Percentiles rank a stretch among this genome's conserved stretches.
phyloP scores from a whole-genome alignment of 257 asterid genomes.

The Vinca minor region DNA sequence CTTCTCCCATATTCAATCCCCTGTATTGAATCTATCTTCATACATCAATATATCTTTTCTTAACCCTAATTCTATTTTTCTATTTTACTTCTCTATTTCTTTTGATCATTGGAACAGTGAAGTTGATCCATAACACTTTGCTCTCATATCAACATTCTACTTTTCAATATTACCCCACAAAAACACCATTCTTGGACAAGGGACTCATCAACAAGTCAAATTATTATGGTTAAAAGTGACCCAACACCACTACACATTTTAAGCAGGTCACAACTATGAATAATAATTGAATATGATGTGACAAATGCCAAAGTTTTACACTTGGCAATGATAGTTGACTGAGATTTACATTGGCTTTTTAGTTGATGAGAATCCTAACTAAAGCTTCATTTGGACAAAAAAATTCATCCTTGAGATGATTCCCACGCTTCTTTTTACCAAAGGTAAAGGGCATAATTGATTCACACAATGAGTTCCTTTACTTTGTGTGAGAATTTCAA shows the following conservation, averaged over 20 bases:
- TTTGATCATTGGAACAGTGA: too few species aligned
- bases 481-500: slow-evolving; percentile 38
- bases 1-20: too few species aligned
- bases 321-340: slow-evolving; percentile 11
- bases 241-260: slow-evolving; percentile 16
- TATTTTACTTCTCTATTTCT: too few species aligned
- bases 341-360: not conserved
- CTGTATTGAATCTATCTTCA: too few species aligned
- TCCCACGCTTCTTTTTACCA: not conserved
- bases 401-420: not conserved
- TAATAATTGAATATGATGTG: too few species aligned
- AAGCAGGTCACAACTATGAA: slow-evolving; percentile 18
- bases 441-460: slow-evolving; percentile 23
- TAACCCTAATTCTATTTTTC: too few species aligned
- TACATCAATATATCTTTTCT: too few species aligned
- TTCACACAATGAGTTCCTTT: slow-evolving; percentile 12
- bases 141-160: too few species aligned
- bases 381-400: not conserved
- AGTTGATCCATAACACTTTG: too few species aligned
- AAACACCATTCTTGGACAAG: too few species aligned
- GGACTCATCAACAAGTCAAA: too few species aligned
- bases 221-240: slow-evolving; percentile 23
- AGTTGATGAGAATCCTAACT: not conserved
- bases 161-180: too few species aligned
- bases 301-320: not conserved